Percentiles rank a stretch among this genome's conserved stretches.
Conservation (phyloP, 73 alveolate species). For the Stentor coeruleus region DNA sequence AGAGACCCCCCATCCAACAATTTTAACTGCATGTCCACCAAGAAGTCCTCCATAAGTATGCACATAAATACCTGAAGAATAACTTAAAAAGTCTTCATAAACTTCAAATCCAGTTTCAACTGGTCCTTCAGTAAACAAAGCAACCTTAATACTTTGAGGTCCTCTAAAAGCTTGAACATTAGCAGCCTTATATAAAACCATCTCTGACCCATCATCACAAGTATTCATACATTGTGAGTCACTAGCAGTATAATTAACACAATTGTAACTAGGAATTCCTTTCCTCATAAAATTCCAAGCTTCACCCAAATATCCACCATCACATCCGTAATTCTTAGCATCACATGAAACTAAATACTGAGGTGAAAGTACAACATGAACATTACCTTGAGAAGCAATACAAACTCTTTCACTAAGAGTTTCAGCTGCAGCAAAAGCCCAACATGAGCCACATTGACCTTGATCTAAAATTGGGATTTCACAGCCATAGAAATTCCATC, state of each 20-base stretch:
- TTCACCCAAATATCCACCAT: conserved; percentile 82
- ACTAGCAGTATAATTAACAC: conserved; percentile 48
- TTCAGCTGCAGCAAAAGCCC: conserved; percentile 98
- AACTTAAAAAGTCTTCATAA: conserved; percentile 85
- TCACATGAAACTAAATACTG: conserved; percentile 72
- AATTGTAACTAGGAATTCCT: conserved; percentile 51
- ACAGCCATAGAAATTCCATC: conserved; percentile 46
- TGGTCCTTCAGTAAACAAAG: conserved; percentile 74
- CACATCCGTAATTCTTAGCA: conserved; percentile 71
- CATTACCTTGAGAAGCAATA: conserved; percentile 54
- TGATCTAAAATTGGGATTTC: conserved; percentile 63
- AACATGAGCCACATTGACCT: conserved; percentile 91
- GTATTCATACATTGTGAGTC: conserved; percentile 48
- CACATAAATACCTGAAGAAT: conserved; percentile 74
- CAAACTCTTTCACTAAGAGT: conserved; percentile 92
- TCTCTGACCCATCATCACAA: conserved; percentile 52
- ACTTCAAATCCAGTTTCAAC: conserved; percentile 89
- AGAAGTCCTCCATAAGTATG: conserved; percentile 67
- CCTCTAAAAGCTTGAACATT: conserved; percentile 41
- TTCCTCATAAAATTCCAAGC: conserved; percentile 68
- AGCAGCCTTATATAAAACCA: conserved; percentile 37
- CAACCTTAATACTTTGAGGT: conserved; percentile 35
- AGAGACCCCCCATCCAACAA: conserved; percentile 91
- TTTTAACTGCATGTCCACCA: conserved; percentile 94
- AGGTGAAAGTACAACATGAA: conserved; percentile 48